Evolutionary conservation across 73 alveolate species (phyloP).

Genomic region (Paramecium tetraurelia): DNA sequence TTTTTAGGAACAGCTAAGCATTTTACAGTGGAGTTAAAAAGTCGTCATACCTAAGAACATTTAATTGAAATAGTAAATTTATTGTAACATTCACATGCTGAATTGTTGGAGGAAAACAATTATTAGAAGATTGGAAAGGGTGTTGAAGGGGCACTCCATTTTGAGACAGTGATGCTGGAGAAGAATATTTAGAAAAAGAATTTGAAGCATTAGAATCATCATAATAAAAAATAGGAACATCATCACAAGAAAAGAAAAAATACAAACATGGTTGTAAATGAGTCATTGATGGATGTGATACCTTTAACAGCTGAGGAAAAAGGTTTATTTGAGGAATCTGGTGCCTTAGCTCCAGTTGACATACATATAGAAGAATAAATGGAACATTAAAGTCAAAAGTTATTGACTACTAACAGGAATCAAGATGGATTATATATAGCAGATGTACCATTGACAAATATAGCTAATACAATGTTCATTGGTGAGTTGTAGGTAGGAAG

Average conservation of each 20-base stretch:
- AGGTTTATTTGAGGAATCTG: background rate
- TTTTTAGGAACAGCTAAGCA: background rate
- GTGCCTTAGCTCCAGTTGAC: constrained; percentile 9
- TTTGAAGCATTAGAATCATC: background rate
- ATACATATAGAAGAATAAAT: background rate
- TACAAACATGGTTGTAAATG: background rate
- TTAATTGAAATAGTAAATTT: background rate
- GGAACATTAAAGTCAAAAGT: constrained; percentile 14
- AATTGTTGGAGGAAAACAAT: background rate
- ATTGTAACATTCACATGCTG: background rate
- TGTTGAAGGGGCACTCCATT: background rate
- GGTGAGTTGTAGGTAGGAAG: constrained; percentile 54
- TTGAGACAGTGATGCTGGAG: background rate
- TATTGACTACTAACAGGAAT: background rate
- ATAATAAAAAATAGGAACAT: background rate
- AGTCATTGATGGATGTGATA: constrained; percentile 22
- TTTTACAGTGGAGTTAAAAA: background rate
- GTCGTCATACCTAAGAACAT: background rate
- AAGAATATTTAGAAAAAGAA: background rate
- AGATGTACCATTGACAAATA: constrained; percentile 26
- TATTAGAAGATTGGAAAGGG: background rate
- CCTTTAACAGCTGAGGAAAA: constrained; percentile 14
- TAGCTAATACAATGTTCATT: constrained; percentile 35
- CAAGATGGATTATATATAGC: background rate
- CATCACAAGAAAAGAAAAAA: background rate